Evolutionary conservation across 306 rosid genomes (phyloP).

Genomic region (Betula pendula): DNA sequence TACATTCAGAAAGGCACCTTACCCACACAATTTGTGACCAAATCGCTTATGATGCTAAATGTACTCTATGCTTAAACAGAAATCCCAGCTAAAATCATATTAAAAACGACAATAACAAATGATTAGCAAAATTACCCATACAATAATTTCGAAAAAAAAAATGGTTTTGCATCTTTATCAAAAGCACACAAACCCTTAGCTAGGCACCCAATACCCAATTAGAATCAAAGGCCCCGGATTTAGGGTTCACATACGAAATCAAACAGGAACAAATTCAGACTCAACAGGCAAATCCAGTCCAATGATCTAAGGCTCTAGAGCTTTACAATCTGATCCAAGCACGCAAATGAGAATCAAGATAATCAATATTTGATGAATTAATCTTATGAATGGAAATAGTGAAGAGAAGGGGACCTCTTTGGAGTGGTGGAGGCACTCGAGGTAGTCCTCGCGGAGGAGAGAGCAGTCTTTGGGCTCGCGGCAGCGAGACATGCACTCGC

Average conservation of each 20-base stretch:
- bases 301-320: constrained; percentile 5
- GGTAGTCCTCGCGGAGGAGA: constrained; percentile 97
- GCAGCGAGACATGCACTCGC: constrained; percentile 97
- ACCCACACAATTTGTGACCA: not conserved
- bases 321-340: not conserved
- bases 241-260: not conserved
- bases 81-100: not conserved
- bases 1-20: not conserved
- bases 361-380: not conserved
- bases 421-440: constrained; percentile 97
- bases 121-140: not conserved
- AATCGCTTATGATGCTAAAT: not conserved
- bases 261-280: not conserved
- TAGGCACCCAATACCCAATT: not conserved
- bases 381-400: not conserved
- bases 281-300: not conserved
- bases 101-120: not conserved
- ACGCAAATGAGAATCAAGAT: too few species aligned
- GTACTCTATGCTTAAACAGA: not conserved
- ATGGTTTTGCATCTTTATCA: not conserved
- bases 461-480: constrained; percentile 89
- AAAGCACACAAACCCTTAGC: not conserved
- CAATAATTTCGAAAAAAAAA: not conserved
- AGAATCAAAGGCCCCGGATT: not conserved
- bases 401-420: constrained; percentile 65